A percentile compares a stretch with the other conserved stretches of the same genome.
Evolutionary conservation across 2,329 filamentous ascomycete species (phyloP).

Genomic region (Eurotiales sp.): DNA sequence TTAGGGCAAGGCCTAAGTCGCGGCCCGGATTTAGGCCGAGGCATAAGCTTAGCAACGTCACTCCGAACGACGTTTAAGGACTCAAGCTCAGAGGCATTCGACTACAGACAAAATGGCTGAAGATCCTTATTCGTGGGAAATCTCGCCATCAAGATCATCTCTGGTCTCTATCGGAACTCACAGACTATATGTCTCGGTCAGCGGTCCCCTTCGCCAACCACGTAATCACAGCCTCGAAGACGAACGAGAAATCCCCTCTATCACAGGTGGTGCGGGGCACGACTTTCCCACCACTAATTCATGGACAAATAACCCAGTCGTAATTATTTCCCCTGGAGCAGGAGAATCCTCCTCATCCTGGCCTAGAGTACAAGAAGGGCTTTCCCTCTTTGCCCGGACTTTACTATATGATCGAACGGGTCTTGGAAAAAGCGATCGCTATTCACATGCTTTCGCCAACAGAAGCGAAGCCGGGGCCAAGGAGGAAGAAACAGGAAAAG

Average conservation of each 20-base stretch:
- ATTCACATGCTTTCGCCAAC: neutral
- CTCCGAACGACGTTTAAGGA: no score
- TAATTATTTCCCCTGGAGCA: slow-evolving; percentile 33
- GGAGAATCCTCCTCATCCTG: slow-evolving; percentile 35
- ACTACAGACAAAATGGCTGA: neutral
- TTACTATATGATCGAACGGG: slow-evolving; percentile 38
- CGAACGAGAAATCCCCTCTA: neutral
- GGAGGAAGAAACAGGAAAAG: no score
- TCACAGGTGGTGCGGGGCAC: neutral
- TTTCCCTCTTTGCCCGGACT: slow-evolving; percentile 26
- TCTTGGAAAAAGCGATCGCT: slow-evolving; percentile 32
- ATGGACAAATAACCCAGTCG: slow-evolving; percentile 23
- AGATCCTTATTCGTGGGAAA: slow-evolving; percentile 7
- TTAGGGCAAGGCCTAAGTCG: no score
- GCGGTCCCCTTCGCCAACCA: slow-evolving; percentile 22
- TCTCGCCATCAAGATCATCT: slow-evolving; percentile 10
- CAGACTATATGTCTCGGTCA: slow-evolving; percentile 27
- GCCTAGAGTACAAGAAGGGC: slow-evolving; percentile 28
- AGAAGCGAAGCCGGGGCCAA: no score
- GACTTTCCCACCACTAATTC: neutral
- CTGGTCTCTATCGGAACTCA: slow-evolving; percentile 32
- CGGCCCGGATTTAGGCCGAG: no score
- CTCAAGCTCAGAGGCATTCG: no score
- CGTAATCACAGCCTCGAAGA: neutral
- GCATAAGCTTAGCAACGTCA: no score